Evolutionary conservation across 129 eudicot genomes (phyloP), one percentile per base, ranked within the genome.

Genomic region (Oenanthe sinensis): DNA sequence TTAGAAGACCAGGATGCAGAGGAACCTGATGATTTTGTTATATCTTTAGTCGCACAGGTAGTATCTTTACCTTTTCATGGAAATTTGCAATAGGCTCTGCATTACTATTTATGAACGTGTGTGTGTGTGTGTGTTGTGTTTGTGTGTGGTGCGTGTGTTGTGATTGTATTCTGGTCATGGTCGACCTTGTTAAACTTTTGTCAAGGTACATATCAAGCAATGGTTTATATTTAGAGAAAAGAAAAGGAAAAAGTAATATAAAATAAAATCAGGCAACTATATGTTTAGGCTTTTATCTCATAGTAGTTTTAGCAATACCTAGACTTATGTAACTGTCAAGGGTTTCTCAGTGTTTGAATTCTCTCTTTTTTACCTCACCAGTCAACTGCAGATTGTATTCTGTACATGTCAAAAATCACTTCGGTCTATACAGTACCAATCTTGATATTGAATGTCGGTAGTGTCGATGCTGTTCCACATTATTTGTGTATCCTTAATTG

Each of bases 1-100:
- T 76, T 90, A 87, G 99, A 96, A 73, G 99, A 96, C 85, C 93
- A 92, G 87, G 99, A 92, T 89, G 97, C 97, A 3, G 99, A 96
- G 84, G 99, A 96, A 85, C 99, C 99, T 20, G 99, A 96, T 83
- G 99, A 96, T 81, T 96, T 87, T 86, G 85, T 96, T 75, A 89
- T 92, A 74, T 92, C 99, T 50, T 83, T 96, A 82, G 85, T 95
- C 72, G 82, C 99, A 60, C 97, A 90, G 95, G 99, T 87, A 43
- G 78, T 65, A 24, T 77, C 19, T 79, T 48, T 80, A 48, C 7
- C 15, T 54, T 65, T n/a, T 50, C 42, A 43, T 20, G 28, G 42
- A 49, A 15, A 67, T 1, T 43, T 15, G 48, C 47, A 4, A 19
- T 70, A 74, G 40, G 26, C 75, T 60, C 47, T 39, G 52, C 45